Conservation (phyloP, 345 rosid species). For the Isatis tinctoria region DNA sequence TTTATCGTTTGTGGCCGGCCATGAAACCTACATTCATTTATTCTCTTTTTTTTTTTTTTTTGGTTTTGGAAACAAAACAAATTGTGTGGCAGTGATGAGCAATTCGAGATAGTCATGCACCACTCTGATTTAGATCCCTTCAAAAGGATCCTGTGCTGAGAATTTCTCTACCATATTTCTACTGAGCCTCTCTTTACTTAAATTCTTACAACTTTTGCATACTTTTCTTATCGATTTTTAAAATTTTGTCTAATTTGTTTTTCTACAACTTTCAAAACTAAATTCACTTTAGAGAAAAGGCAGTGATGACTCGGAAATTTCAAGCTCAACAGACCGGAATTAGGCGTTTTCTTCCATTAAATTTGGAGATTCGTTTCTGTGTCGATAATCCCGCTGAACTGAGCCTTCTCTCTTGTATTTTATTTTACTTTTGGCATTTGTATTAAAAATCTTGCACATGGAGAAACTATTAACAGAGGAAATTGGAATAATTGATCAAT, state of each 20-base stretch:
- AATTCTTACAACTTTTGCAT: too few species aligned
- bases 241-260: too few species aligned
- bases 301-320: conserved; percentile 68
- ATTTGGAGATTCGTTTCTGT: conserved; percentile 30
- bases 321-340: conserved; percentile 99
- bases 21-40: conserved; percentile 32
- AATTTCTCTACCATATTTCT: background rate
- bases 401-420: background rate
- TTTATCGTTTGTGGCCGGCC: conserved; percentile 40
- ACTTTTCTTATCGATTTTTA: too few species aligned
- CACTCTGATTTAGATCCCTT: background rate
- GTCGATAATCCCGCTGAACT: conserved; percentile 36
- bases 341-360: conserved; percentile 47
- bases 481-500: too few species aligned
- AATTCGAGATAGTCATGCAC: background rate
- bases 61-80: too few species aligned
- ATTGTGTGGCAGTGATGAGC: background rate
- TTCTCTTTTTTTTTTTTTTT: background rate
- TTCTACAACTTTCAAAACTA: too few species aligned
- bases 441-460: too few species aligned
- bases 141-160: background rate
- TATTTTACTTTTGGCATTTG: too few species aligned
- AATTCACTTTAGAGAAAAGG: conserved; percentile 11
- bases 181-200: background rate
- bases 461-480: too few species aligned